Base-by-base conservation (phyloP, 306 rosid species). In the Cucurbita argyrosperma region DNA sequence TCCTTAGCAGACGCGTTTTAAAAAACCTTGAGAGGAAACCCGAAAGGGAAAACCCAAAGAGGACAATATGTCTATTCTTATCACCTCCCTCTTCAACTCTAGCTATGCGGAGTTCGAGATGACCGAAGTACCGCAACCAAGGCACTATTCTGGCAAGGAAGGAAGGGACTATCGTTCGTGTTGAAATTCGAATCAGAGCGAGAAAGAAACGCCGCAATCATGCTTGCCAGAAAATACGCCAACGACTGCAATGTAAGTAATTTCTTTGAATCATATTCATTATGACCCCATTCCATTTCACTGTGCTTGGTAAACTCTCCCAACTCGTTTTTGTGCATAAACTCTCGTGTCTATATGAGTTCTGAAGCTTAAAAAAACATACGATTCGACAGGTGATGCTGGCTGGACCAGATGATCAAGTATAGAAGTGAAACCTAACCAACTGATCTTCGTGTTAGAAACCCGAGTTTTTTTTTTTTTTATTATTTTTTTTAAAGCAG, bases 391-490 rank as follows among this genome's bases (percentile, higher is more conserved):
- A 93, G 97, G 97, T 90, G 9, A 89, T 88, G 89, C 90, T 93
- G 82, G 98, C 87, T 50, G 97, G 97, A 42, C 96, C 98, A 55
- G 97, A 90, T 77, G 98, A 93, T 79, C 84, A 87, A 81, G 90
- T 90, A 72, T 93, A 93, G 88, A 74, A 78, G 82, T n/a, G 49
- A 18, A 65, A 42, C 39, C 77, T 79, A 78, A 46, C 78, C 76
- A 83, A 88, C 82, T 26, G 76, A 84, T 76, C 55, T 66, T 66
- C 21, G 40, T 19, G 7, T 10, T 66, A 66, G 72, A 66, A 45
- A 21, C 21, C 10, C 46, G 40, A 21, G 55, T 2, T 43, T 21
- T 66, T 12, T 21, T n/a, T n/a, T 21, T 42, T 40, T 40, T 26
- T 1, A 21, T 21, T 21, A 21, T 21, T 21, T 21, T 21, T 72